Evolutionary conservation across 805 yeast species (phyloP), one percentile per base, ranked within the genome.

Genomic region (Ogataea kodamae): DNA sequence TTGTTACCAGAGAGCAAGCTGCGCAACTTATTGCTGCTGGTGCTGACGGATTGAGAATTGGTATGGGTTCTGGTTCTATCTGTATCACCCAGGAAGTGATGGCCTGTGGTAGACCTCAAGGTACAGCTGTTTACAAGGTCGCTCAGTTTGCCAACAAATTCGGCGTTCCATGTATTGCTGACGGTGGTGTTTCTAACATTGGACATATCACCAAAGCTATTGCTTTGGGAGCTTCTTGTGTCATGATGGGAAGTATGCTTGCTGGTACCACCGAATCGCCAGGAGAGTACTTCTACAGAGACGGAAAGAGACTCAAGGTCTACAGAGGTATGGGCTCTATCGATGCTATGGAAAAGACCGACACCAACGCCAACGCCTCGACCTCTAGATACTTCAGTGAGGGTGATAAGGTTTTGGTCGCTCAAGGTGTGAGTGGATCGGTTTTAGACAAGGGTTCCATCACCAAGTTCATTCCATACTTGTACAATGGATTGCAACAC

Each of bases 31-130:
- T 88, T 55, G 81, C 74, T 54, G 96, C 95, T 33, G 98, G 98
- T 67, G 96, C 95, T 34, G 98, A 92, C 64, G 97, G 89, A 62
- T 74, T 92, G 56, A 87, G 97, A 76, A 90, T 92, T 52, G 98
- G 98, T 70, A 92, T 92, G 98, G 98, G 98, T 61, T 86, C 97
- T 20, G 98, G 98, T 57, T 87, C 97, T 44, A 94, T 94, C 62
- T 92, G 98, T 76, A 92, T 92, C 62, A 92, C 98, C 34, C 98
- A 92, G 72, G 98, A 92, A 71, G 98, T 92, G 42, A 92, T 92
- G 98, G 98, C 98, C 33, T 95, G 96, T 70, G 98, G 98, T 69
- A 88, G 98, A 76, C 98, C 98, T 43, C 98, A 92, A 73, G 98
- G 97, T 69, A 88, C 97, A 49, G 98, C 98, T 42, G 97, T 92